Evolutionary conservation across 2,329 filamentous ascomycete genomes (phyloP).

Genomic region (Colletotrichum costaricense): DNA sequence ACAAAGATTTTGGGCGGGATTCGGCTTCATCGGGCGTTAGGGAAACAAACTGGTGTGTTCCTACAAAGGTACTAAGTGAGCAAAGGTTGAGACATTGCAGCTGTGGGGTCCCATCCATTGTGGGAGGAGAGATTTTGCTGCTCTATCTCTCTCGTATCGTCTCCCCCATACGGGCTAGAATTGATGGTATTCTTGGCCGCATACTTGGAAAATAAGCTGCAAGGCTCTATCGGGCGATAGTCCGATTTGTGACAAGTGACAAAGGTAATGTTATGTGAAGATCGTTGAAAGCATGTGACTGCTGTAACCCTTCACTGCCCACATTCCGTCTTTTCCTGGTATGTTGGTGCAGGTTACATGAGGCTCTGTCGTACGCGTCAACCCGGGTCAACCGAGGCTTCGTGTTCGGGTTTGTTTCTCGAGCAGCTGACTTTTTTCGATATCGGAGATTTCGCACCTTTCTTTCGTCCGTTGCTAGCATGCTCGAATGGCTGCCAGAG

Average conservation of each 20-base stretch:
- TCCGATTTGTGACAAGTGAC: not conserved
- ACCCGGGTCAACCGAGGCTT: not conserved
- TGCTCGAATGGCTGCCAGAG: not conserved
- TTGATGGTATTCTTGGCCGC: slow-evolving; percentile 25
- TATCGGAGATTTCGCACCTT: not conserved
- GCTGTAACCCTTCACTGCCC: not conserved
- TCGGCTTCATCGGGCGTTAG: slow-evolving; percentile 25
- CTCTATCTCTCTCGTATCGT: not conserved
- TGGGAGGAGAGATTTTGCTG: not conserved
- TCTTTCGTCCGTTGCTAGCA: not conserved
- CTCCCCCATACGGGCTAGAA: slow-evolving; percentile 8
- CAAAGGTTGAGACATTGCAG: not conserved
- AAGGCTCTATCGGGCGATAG: not conserved
- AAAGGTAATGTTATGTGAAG: not conserved
- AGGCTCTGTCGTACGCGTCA: not conserved
- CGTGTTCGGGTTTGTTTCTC: not conserved
- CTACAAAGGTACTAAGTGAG: slow-evolving; percentile 1
- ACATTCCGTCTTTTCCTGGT: not conserved
- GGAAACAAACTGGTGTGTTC: slow-evolving; percentile 18
- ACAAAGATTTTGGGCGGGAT: slow-evolving; percentile 5
- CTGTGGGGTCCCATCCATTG: not conserved
- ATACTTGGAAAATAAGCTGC: not conserved
- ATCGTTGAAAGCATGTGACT: slow-evolving; percentile 14
- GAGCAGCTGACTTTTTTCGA: not conserved
- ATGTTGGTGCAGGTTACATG: not conserved